These are phyloP conservation scores for Ambrosia hybrid DNA, from an alignment of 140 eudicot genomes.

Conservation along the genomic window DNA sequence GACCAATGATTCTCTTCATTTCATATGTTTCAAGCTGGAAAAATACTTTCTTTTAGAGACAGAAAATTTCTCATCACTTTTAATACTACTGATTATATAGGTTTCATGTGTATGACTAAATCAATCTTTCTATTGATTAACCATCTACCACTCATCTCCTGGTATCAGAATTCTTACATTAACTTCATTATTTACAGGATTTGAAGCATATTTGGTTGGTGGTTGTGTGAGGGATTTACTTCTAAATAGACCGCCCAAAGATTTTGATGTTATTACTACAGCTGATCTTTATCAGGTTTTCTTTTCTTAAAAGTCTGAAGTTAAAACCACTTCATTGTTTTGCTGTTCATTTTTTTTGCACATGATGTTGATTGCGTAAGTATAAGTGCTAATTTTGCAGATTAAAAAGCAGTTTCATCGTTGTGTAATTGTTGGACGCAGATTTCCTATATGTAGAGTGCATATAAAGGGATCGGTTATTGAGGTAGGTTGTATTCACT, in stretches of 20 bases:
- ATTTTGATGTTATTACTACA: conserved; percentile 90
- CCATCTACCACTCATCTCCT: too few species aligned
- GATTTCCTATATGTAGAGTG: conserved; percentile 84
- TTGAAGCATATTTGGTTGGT: conserved; percentile 92
- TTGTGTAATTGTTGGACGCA: conserved; percentile 67
- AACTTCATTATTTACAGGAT: conserved; percentile 46
- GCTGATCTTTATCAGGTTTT: conserved; percentile 72
- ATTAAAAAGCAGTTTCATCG: conserved; percentile 50
- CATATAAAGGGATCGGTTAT: conserved; percentile 49
- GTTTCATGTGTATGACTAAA: too few species aligned
- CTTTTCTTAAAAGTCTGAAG: neutral
- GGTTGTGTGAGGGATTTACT: conserved; percentile 97
- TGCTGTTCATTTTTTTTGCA: conserved; percentile 10
- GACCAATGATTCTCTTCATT: too few species aligned
- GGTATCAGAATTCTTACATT: too few species aligned
- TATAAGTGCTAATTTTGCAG: conserved; percentile 38
- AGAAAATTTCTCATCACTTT: too few species aligned
- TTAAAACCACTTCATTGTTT: conserved; percentile 13
- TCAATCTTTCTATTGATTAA: too few species aligned
- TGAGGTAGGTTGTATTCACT: conserved; percentile 59
- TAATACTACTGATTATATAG: too few species aligned
- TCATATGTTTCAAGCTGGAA: too few species aligned
- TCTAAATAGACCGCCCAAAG: conserved; percentile 76
- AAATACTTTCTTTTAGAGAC: too few species aligned
- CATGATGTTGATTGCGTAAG: conserved; percentile 14